These are phyloP conservation scores for Coemansia furcata DNA, from an alignment of 192 early-diverging fungal species.

Conservation along the genomic window DNA sequence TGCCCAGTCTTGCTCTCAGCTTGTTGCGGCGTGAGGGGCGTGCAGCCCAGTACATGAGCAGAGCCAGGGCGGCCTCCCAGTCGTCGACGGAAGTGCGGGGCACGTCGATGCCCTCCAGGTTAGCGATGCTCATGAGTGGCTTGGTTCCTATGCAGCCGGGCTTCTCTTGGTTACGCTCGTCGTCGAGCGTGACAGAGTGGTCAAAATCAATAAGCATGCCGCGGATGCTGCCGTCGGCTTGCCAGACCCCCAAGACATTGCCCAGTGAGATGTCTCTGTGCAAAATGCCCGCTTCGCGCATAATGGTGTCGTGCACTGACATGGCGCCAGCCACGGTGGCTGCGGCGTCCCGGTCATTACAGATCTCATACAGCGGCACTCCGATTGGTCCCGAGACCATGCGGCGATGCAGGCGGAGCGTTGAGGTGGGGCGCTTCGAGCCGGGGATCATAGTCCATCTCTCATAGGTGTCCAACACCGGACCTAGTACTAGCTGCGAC, in stretches of 20 bases:
- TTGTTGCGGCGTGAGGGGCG: slow-evolving; percentile 12
- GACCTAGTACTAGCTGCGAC: background rate
- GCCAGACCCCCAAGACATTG: slow-evolving; percentile 41
- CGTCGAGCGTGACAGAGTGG: slow-evolving; percentile 14
- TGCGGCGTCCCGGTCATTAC: slow-evolving; percentile 27
- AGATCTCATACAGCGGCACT: slow-evolving; percentile 11
- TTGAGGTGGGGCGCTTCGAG: too few species aligned
- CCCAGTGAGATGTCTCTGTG: slow-evolving; percentile 50
- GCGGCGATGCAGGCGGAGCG: slow-evolving; percentile 29
- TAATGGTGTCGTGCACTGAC: slow-evolving; percentile 26
- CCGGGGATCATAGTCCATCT: background rate
- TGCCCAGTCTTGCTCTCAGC: slow-evolving; percentile 16
- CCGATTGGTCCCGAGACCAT: slow-evolving; percentile 44
- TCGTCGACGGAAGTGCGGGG: slow-evolving; percentile 47
- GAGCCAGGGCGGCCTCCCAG: slow-evolving; percentile 40
- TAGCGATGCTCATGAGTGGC: slow-evolving; percentile 49
- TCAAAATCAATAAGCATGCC: slow-evolving; percentile 52
- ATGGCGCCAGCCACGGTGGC: slow-evolving; percentile 41
- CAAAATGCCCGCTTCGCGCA: slow-evolving; percentile 21
- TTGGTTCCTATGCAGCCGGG: slow-evolving; percentile 37
- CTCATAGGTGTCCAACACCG: too few species aligned
- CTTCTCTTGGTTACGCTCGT: background rate
- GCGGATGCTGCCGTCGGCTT: slow-evolving; percentile 10
- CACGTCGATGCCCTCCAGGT: slow-evolving; percentile 44
- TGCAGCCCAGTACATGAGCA: slow-evolving; percentile 38